Evolutionary conservation across 352 stramenopile genomes (phyloP), one percentile per base, ranked within the genome.

Genomic region (Halophytophthora batemanensis): DNA sequence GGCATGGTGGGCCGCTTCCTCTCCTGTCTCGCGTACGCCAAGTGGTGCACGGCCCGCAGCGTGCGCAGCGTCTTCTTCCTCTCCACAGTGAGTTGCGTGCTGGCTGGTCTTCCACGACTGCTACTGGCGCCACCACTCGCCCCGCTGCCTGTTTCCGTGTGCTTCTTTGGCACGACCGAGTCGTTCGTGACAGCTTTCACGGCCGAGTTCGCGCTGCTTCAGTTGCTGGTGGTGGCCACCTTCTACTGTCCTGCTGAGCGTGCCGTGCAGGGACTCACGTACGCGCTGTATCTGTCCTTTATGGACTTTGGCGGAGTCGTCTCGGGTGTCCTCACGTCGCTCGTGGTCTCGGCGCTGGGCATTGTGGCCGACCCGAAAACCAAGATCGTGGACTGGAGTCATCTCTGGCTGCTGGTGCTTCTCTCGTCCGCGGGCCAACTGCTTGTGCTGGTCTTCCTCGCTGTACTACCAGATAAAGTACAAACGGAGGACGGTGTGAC

Each of bases 271-370:
- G 82, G 82, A 2, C 62, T 93, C 23, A 87, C 82, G 40, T 93
- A 93, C 57, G 80, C 82, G 39, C 58, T 93, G 45, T 93, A 77
- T 54, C 59, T 93, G 34, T 90, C 80, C 12, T 89, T 90, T 52
- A 93, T 93, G 78, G 80, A 93, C 65, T 90, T 93, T 62, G 82
- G 82, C 14, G 82, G 80, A 22, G 79, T 91, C 22, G 51, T 90
- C 2, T 90, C 79, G 3, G 77, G 79, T 8, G 45, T 93, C 13
- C 54, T 87, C 12, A 80, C 70, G 13, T 83, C 82, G 8, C 35
- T 71, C 1, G 33, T 89, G 23, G 77, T 90, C 31, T 70, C 64
- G 13, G 45, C 59, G 14, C 45, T 93, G 7, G 82, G 80, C 0
- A 90, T 93, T 23, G 67, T 77, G 2, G 57, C 69, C 0, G 74